phyloP scores from a whole-genome alignment of 139 green algal species.

The Chlorella sp. region DNA sequence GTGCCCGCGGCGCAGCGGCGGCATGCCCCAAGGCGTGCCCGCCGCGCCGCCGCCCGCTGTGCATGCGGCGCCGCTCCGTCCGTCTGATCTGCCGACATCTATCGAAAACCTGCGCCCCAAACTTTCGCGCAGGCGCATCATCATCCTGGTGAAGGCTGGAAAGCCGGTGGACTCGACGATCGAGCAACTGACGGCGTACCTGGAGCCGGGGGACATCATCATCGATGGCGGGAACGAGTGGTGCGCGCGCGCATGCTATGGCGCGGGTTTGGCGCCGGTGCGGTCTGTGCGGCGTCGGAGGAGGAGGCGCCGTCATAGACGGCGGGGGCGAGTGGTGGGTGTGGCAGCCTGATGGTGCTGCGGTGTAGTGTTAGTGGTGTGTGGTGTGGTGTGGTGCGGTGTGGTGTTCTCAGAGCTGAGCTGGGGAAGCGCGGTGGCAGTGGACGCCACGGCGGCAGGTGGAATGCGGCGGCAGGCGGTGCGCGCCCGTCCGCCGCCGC shows the following conservation, averaged over 20 bases:
- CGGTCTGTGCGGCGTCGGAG: no score
- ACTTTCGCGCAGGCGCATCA: conserved; percentile 91
- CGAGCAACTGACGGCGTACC: conserved; percentile 74
- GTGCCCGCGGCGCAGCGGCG: background rate
- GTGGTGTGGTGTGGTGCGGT: no score
- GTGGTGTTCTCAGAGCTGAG: no score
- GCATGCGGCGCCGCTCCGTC: background rate
- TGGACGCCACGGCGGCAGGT: no score
- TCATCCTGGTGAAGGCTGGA: conserved; percentile 98
- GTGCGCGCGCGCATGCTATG: conserved; percentile 51
- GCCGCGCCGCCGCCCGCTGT: background rate
- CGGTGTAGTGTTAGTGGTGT: background rate
- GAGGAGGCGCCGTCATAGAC: conserved; percentile 99
- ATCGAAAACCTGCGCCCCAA: no score
- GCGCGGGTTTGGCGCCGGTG: no score
- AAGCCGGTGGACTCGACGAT: conserved; percentile 96
- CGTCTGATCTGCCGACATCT: background rate
- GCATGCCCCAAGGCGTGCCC: background rate
- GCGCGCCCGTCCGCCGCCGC: no score
- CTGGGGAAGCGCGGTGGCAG: no score
- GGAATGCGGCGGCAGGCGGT: no score
- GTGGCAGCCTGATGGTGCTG: background rate
- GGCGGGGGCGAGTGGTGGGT: conserved; percentile 94
- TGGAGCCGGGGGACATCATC: conserved; percentile 97
- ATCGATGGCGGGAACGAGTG: conserved; percentile 98